Percentiles rank a stretch among this genome's conserved stretches.
Conservation (phyloP, 805 yeast species). For the Lachancea nothofagi region DNA sequence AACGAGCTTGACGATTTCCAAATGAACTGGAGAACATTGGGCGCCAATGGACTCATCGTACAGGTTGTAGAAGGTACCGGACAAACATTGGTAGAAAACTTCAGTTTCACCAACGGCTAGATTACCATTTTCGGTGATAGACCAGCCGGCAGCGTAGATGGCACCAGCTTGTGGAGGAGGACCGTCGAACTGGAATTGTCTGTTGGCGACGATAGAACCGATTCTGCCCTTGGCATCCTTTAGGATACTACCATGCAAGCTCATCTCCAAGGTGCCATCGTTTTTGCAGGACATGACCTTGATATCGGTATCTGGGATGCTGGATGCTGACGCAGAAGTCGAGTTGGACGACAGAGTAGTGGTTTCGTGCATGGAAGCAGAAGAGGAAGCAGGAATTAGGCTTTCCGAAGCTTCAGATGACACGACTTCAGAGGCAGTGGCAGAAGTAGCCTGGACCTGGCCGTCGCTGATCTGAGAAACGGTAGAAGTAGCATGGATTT, state of each 20-base stretch:
- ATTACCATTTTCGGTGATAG: constrained; percentile 47
- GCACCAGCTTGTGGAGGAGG: constrained; percentile 74
- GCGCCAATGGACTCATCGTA: constrained; percentile 50
- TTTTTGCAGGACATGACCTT: constrained; percentile 25
- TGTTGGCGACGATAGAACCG: constrained; percentile 67
- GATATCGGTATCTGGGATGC: constrained; percentile 15
- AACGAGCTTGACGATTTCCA: constrained; percentile 46
- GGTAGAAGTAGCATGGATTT: constrained; percentile 25
- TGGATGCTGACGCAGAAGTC: constrained; percentile 23
- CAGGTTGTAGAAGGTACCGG: constrained; percentile 63
- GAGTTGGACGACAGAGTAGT: constrained; percentile 27
- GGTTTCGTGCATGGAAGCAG: constrained; percentile 24
- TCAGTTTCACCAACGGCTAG: constrained; percentile 55
- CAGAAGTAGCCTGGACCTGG: constrained; percentile 33
- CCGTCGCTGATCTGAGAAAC: constrained; percentile 38
- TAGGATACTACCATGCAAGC: constrained; percentile 45
- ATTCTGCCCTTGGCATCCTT: constrained; percentile 55
- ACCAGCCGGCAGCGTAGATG: constrained; percentile 60
- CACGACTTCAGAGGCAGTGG: constrained; percentile 37
- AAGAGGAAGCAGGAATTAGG: constrained; percentile 36
- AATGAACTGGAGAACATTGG: constrained; percentile 53
- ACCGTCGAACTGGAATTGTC: constrained; percentile 75
- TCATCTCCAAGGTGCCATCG: constrained; percentile 43
- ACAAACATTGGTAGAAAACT: constrained; percentile 57
- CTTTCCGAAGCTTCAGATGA: constrained; percentile 46